These are phyloP conservation scores for Pontederia paniculata DNA, from an alignment of 176 grass and related monocot genomes.

Conservation along the genomic window DNA sequence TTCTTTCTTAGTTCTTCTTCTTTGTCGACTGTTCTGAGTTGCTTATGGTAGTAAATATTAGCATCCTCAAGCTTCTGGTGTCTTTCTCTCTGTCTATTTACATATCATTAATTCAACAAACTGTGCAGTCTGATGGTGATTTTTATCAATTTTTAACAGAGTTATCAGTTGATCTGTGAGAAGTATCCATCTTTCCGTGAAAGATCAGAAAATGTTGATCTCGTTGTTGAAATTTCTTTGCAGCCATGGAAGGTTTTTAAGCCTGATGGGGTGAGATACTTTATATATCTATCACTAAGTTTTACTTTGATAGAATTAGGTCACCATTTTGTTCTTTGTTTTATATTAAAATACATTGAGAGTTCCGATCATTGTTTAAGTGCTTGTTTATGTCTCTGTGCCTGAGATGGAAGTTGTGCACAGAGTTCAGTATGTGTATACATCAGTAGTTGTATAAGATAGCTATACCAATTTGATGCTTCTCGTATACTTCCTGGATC, in stretches of 20 bases:
- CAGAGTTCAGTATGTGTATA: too few relatives aligned
- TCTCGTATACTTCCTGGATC: too few relatives aligned
- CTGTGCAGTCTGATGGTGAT: not conserved
- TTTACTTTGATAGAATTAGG: constrained; percentile 11
- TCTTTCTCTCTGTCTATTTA: too few relatives aligned
- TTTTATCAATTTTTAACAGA: constrained; percentile 37
- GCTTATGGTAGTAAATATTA: too few relatives aligned
- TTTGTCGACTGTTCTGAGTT: too few relatives aligned
- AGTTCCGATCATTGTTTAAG: constrained; percentile 2
- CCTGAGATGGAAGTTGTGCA: too few relatives aligned
- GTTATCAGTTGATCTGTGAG: constrained; percentile 77
- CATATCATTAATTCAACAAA: too few relatives aligned
- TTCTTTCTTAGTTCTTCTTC: too few relatives aligned
- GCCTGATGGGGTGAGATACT: constrained; percentile 76
- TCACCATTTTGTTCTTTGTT: too few relatives aligned
- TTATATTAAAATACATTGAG: not conserved
- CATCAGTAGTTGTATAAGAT: too few relatives aligned
- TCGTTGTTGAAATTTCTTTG: constrained; percentile 96
- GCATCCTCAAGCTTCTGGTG: too few relatives aligned
- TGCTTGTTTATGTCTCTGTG: constrained; percentile 2
- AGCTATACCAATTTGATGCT: too few relatives aligned
- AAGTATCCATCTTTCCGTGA: constrained; percentile 86
- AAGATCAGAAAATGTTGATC: constrained; percentile 96
- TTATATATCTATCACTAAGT: constrained; percentile 16
- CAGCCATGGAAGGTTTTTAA: constrained; percentile 98